Evolutionary conservation across 2,329 filamentous ascomycete genomes (phyloP), one percentile per base, ranked within the genome.

Genomic region (Balansia obtecta): DNA sequence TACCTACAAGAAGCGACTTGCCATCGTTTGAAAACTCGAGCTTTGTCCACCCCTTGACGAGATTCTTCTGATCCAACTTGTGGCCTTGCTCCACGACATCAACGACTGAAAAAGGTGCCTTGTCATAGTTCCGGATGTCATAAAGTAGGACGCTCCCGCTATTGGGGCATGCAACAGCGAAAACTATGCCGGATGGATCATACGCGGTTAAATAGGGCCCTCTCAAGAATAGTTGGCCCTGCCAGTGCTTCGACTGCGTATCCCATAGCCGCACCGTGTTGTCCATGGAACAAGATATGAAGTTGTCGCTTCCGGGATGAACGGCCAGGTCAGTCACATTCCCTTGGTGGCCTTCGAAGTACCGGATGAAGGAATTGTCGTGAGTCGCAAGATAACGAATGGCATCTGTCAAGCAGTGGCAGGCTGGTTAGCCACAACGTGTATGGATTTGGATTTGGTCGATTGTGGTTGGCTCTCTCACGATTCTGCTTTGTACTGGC

Each of bases 1-100:
- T 97, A 13, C 86, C 87, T 16, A 98, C 67, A 5, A 98, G 75
- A 45, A 98, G 69, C 53, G 80, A 80, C 62, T 95, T 95, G 16
- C 93, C 93, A 61, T 98, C 93, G 60, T 98, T 98, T 52, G 88
- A 93, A 64, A 98, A 97, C 60, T 95, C 89, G 41, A 98, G 75
- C 58, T 86, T 89, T 1, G 87, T 93, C 93, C 93, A 98, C 11
- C 83, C 83, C 48, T 76, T 76, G 53, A 79, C 71, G 1, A 76
- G 68, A 48, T 85, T 81, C 45, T 83, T 77, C 6, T 73, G 66
- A 55, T 78, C 71, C 47, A 72, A 60, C 61, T 68, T 53, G 61
- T 70, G 63, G 44, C 71, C 71, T 47, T 73, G 68, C 50, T 83
- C 79, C 22, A 81, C 68, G 15, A 97, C 72, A 61, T 97, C 91